Evolutionary conservation across 78 protist species (phyloP).

Genomic region (Planoprotostelium fungivorum): DNA sequence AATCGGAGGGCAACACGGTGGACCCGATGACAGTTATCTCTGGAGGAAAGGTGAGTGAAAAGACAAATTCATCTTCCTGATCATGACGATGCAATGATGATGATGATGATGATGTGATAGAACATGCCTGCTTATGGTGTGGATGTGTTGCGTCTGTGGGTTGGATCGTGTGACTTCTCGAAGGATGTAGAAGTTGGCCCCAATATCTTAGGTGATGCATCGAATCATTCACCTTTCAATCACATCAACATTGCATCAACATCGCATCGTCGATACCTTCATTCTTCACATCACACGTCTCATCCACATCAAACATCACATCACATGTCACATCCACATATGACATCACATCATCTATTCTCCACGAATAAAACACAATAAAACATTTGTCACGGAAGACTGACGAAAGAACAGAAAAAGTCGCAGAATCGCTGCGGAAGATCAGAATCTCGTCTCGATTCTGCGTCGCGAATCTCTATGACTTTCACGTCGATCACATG

Average conservation of each 20-base stretch:
- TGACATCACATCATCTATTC: not conserved
- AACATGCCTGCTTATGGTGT: slow-evolving; percentile 77
- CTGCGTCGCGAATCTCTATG: slow-evolving; percentile 3
- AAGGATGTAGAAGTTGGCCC: slow-evolving; percentile 72
- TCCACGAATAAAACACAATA: not conserved
- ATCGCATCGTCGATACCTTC: slow-evolving; percentile 24
- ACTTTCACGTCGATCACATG: not conserved
- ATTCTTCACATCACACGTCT: slow-evolving; percentile 15
- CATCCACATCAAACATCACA: not conserved
- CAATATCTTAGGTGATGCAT: slow-evolving; percentile 12
- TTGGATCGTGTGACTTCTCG: slow-evolving; percentile 64
- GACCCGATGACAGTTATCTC: slow-evolving; percentile 64
- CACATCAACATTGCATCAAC: slow-evolving; percentile 10
- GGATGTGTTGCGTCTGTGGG: slow-evolving; percentile 88
- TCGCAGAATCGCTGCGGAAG: not conserved
- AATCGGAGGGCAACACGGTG: slow-evolving; percentile 86
- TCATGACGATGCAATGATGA: not conserved
- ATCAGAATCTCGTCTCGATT: not conserved
- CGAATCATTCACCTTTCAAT: slow-evolving; percentile 14
- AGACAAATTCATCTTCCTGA: not conserved
- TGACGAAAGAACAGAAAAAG: not conserved
- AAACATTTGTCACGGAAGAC: too few relatives aligned
- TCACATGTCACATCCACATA: not conserved
- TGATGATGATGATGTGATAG: not conserved
- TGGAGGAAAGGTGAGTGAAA: slow-evolving; percentile 51